phyloP scores from a whole-genome alignment of 2,329 filamentous ascomycete genomes.

The Macrophomina phaseolina region DNA sequence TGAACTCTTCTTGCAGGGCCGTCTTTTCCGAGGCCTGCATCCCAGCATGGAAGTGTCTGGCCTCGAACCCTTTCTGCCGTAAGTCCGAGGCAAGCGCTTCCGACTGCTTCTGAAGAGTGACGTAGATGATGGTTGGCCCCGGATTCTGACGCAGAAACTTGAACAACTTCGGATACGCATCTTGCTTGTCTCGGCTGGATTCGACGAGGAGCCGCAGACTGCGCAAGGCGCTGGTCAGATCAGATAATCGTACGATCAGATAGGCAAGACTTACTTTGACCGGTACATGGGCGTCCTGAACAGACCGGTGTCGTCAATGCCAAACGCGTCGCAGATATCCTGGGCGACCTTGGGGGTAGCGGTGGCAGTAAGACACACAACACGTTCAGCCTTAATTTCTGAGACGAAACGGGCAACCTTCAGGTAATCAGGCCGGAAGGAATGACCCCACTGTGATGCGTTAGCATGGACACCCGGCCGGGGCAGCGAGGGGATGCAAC shows the following conservation, averaged over 20 bases:
- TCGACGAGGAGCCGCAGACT: slow-evolving; percentile 59
- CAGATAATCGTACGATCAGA: background rate
- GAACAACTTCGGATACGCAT: slow-evolving; percentile 54
- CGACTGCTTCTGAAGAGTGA: slow-evolving; percentile 62
- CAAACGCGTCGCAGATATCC: slow-evolving; percentile 61
- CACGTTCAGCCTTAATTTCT: slow-evolving; percentile 63
- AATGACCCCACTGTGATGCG: slow-evolving; percentile 52
- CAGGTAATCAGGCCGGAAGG: slow-evolving; percentile 58
- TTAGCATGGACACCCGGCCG: slow-evolving; percentile 1
- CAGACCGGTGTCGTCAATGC: slow-evolving; percentile 56
- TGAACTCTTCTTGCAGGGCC: slow-evolving; percentile 59
- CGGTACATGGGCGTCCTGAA: slow-evolving; percentile 66
- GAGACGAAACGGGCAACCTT: slow-evolving; percentile 62
- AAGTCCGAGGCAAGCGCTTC: slow-evolving; percentile 52
- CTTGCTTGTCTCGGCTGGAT: slow-evolving; percentile 48
- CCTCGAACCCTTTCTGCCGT: slow-evolving; percentile 46
- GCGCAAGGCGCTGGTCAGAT: slow-evolving; percentile 33
- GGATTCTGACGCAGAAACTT: slow-evolving; percentile 57
- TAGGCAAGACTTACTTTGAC: slow-evolving; percentile 49
- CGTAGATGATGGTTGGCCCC: slow-evolving; percentile 66
- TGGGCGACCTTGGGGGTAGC: slow-evolving; percentile 62
- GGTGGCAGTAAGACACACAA: slow-evolving; percentile 66
- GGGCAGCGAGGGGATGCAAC: slow-evolving; percentile 10
- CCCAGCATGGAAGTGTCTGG: slow-evolving; percentile 58
- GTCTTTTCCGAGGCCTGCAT: slow-evolving; percentile 55